Conservation (phyloP, 371 early-diverging fungal species). For the Apophysomyces sp. region DNA sequence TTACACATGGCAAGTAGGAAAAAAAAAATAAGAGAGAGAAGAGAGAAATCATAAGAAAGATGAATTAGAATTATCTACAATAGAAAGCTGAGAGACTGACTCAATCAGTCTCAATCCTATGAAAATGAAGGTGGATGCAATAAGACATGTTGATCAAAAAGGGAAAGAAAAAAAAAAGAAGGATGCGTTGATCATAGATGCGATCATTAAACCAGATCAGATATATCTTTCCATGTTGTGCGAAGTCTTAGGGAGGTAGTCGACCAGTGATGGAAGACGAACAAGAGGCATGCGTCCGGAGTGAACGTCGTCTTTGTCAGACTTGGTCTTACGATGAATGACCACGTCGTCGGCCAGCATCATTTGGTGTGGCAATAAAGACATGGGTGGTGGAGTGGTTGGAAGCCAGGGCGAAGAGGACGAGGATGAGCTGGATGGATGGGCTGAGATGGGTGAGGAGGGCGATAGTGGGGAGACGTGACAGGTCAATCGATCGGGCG, state of each 20-base stretch:
- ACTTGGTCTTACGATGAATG: neutral
- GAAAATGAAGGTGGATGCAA: neutral
- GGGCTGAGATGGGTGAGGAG: constrained; percentile 13
- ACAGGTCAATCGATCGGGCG: neutral
- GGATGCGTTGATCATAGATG: neutral
- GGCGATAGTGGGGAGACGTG: neutral
- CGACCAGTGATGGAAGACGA: constrained; percentile 5
- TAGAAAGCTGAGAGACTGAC: neutral
- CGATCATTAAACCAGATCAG: neutral
- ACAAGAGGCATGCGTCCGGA: neutral
- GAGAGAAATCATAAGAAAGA: neutral
- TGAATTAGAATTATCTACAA: neutral
- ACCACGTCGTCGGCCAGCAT: neutral
- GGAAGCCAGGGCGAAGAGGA: constrained; percentile 12
- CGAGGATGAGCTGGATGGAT: constrained; percentile 11
- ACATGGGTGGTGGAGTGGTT: constrained; percentile 7
- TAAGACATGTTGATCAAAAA: neutral
- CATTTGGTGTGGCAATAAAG: neutral
- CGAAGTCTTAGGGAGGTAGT: neutral
- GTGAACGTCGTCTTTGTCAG: neutral
- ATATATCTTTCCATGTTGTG: neutral
- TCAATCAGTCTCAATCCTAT: neutral
- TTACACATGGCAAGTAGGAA: constrained; percentile 5
- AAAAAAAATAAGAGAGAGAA: constrained; percentile 5
- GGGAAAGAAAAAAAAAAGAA: constrained; percentile 2